Evolutionary conservation across 176 grass and related monocot species (phyloP), one percentile per base, ranked within the genome.

Genomic region (Poa pratensis): DNA sequence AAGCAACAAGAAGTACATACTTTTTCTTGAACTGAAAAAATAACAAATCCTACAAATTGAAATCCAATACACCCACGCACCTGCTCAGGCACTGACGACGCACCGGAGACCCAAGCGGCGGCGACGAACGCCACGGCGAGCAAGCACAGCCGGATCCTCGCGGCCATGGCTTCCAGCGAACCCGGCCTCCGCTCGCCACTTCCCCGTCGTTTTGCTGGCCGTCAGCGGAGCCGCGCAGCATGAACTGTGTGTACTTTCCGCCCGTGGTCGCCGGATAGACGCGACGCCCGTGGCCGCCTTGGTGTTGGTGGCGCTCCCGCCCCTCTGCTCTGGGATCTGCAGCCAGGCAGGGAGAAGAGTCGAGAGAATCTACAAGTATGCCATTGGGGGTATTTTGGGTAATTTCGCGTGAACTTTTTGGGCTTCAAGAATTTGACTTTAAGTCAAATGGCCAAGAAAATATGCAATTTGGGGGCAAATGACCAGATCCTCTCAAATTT

Each of bases 111-210:
- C 54, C 63, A 78, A 63, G 78, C 78, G 15, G 60, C 68, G 14
- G 37, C 58, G 9, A 48, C 46, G 16, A 84, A 64, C 13, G 37
- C 77, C 83, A 71, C 30, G 30, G 54, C 83, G 57, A 90, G 79
- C 64, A 86, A 64, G 53, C 43, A 45, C 19, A 24, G 52, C 23
- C 73, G 2, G 46, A 14, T 43, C 54, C 24, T 46, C 83, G 1
- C 64, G 2, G 45, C 32, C 88, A 90, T 90, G 8, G 63, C 32
- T 3, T 49, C 42, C 60, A 16, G 5, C 61, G 13, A n/a, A n/a
- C 61, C 60, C 13, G 13, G 26, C 7, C 61, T 64, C 24, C 60
- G 15, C 60, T 63, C 60, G 12, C 24, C 23, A 28, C 60, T 63
- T 2, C 24, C 13, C 60, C 24, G 4, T 9, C 7, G 20, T 57